Evolutionary conservation across 78 protist genomes (phyloP), one percentile per base, ranked within the genome.

Genomic region (Speleostelium caveatum): DNA sequence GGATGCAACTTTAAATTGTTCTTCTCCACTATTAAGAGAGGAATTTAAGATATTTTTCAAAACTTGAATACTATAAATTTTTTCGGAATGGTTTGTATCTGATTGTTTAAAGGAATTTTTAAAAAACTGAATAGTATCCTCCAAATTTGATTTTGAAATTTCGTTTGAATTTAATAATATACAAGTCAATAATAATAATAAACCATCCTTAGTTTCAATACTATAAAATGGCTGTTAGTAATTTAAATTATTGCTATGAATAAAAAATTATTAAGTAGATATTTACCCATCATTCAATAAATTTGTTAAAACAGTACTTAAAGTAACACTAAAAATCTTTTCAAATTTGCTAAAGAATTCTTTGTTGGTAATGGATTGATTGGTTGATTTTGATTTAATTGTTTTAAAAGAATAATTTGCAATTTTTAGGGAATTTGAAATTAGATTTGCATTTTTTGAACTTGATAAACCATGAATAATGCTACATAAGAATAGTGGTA

Each of bases 21-120:
- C 22, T 3, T 14, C 4, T 60, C 26, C 24, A 22, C 69, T 63
- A 3, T 45, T n/a, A 3, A 78, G 16, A 21, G 68, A 60, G 17
- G 90, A 58, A 28, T 49, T 56, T 38, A 83, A n/a, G 21, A 83
- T 69, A 45, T 83, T 83, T 83, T 72, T 67, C 17, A 83, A 21
- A 8, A 83, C 72, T 83, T 83, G 90, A 55, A 83, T 69, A 26
- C 26, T 24, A 28, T 59, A 83, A 14, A 68, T 32, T 22, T 59
- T 83, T 12, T 83, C 90, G 17, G 35, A n/a, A 26, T 3, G 55
- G 2, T n/a, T 36, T 30, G 49, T 21, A 12, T 30, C 24, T 19
- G 53, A 33, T 65, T 30, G 32, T n/a, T n/a, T n/a, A n/a, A n/a
- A n/a, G 62, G 39, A 22, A 0, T 28, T 21, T 38, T 55, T 78